Evolutionary conservation across 768 basidiomycete genomes (phyloP).

Genomic region (Hygrophoropsis aurantiaca): DNA sequence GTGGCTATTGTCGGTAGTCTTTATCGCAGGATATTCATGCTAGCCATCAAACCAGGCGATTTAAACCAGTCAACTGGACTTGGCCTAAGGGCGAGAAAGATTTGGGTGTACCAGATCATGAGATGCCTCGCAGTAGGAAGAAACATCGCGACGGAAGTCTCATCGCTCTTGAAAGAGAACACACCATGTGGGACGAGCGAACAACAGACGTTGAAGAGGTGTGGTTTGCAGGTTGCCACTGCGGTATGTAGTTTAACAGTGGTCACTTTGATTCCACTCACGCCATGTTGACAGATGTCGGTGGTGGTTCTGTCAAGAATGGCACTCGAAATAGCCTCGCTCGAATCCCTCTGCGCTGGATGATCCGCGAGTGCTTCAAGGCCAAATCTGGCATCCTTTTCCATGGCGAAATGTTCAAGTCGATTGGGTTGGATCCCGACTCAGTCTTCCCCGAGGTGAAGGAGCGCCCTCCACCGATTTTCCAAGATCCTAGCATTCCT

Average conservation of each 20-base stretch:
- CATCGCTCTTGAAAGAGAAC: constrained; percentile 43
- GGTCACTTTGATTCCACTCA: not conserved
- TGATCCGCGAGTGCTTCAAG: constrained; percentile 67
- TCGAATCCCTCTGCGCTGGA: constrained; percentile 75
- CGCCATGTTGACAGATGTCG: constrained; percentile 56
- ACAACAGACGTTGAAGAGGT: constrained; percentile 71
- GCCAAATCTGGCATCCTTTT: constrained; percentile 60
- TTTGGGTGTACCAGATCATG: constrained; percentile 49
- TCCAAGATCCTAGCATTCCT: constrained; percentile 34
- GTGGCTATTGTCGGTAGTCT: constrained; percentile 41
- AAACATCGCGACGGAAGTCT: constrained; percentile 24
- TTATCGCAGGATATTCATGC: constrained; percentile 8
- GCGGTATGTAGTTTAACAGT: constrained; percentile 43
- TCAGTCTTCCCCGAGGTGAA: constrained; percentile 43
- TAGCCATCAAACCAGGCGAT: constrained; percentile 21
- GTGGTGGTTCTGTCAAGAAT: constrained; percentile 68
- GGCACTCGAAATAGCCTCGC: constrained; percentile 58
- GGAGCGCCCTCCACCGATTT: constrained; percentile 41
- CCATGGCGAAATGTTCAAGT: constrained; percentile 39
- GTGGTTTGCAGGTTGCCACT: constrained; percentile 78
- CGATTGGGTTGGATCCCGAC: constrained; percentile 47
- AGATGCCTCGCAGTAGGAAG: constrained; percentile 42
- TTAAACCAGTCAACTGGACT: constrained; percentile 36
- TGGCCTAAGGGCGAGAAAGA: constrained; percentile 38
- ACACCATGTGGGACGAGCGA: constrained; percentile 31